Conservation (phyloP, 768 basidiomycete species). For the Termitomyces sp. region DNA sequence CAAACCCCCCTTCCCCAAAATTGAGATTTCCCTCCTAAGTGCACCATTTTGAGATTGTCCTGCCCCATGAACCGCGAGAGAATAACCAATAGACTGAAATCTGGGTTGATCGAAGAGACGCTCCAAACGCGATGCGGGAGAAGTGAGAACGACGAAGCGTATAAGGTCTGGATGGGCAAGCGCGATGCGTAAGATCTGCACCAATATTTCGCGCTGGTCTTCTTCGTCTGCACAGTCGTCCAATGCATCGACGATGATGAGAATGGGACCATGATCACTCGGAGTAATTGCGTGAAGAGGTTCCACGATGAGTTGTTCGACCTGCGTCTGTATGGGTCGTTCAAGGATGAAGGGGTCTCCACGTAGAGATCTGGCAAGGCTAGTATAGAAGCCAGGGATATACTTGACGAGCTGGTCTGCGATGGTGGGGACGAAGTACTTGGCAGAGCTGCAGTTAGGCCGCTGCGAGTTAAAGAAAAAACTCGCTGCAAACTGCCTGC, state of each 20-base stretch:
- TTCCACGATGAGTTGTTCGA: not conserved
- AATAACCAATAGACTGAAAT: not conserved
- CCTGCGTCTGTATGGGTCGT: not conserved
- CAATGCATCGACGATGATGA: not conserved
- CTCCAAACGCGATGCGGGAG: not conserved
- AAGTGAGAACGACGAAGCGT: not conserved
- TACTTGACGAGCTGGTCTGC: too few relatives aligned
- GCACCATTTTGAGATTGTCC: not conserved
- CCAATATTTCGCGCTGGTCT: too few relatives aligned
- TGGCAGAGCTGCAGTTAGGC: too few relatives aligned
- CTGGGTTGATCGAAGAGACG: not conserved
- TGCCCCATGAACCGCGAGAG: not conserved
- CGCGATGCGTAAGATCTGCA: not conserved
- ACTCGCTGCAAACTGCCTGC: too few relatives aligned
- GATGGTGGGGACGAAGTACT: too few relatives aligned
- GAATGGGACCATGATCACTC: not conserved
- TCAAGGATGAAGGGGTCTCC: not conserved
- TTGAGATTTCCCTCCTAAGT: too few relatives aligned
- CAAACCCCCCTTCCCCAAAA: not conserved
- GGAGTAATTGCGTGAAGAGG: not conserved
- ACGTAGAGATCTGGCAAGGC: not conserved
- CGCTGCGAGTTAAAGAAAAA: too few relatives aligned
- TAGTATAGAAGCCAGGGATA: too few relatives aligned
- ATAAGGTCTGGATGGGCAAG: not conserved
- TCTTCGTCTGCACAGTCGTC: too few relatives aligned